Conservation (phyloP, 1,139 yeast species). For the Protomyces inundatus region DNA sequence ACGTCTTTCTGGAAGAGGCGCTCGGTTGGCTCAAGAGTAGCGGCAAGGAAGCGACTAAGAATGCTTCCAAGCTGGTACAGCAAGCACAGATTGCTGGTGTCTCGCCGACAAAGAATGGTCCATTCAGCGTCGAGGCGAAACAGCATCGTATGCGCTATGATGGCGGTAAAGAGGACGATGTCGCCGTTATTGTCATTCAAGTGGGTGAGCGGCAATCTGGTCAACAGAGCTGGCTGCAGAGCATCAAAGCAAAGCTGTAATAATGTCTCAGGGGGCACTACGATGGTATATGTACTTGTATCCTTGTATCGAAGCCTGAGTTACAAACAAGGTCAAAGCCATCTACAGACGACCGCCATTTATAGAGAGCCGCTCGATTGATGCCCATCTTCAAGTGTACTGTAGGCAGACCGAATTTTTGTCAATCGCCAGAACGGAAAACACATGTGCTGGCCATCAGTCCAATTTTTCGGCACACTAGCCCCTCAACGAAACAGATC, state of each 20-base stretch:
- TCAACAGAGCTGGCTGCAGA: background rate
- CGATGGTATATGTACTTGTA: no score
- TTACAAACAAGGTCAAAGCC: no score
- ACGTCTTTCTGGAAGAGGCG: slow-evolving; percentile 68
- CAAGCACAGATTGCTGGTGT: slow-evolving; percentile 7
- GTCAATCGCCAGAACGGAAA: no score
- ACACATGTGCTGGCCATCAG: no score
- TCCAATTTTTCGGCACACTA: no score
- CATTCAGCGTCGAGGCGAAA: slow-evolving; percentile 21
- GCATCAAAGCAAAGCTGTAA: background rate
- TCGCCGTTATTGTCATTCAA: slow-evolving; percentile 11
- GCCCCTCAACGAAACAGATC: no score
- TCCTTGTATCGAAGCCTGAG: no score
- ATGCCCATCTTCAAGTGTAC: no score
- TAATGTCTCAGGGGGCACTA: no score
- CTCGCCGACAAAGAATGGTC: slow-evolving; percentile 9
- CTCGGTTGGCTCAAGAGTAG: slow-evolving; percentile 42
- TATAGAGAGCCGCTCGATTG: no score
- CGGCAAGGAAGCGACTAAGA: background rate
- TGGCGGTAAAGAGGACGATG: slow-evolving; percentile 26
- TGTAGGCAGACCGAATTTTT: no score
- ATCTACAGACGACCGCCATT: no score
- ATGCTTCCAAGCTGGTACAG: slow-evolving; percentile 5
- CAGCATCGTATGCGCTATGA: slow-evolving; percentile 16
- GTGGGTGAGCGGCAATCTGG: background rate